phyloP scores from a whole-genome alignment of 2,329 filamentous ascomycete genomes.

The Diaporthe australafricana region DNA sequence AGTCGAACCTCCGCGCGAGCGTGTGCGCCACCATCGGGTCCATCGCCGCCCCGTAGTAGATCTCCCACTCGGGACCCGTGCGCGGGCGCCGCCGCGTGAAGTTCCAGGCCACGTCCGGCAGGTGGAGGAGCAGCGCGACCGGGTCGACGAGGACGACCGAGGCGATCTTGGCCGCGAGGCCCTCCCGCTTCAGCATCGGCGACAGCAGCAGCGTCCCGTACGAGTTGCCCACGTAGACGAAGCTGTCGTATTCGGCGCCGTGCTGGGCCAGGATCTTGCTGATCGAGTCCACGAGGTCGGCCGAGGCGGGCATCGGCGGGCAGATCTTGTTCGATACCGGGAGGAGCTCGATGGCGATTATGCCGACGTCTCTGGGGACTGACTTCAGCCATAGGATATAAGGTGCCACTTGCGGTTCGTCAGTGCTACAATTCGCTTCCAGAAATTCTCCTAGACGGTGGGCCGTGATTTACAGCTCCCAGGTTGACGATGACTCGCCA shows the following conservation, averaged over 20 bases:
- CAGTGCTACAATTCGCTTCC: constrained; percentile 47
- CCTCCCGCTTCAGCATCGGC: constrained; percentile 66
- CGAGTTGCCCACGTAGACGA: constrained; percentile 71
- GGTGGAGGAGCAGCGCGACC: constrained; percentile 74
- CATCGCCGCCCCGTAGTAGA: constrained; percentile 77
- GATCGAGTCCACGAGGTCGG: constrained; percentile 67
- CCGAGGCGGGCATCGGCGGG: constrained; percentile 57
- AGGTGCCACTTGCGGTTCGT: constrained; percentile 61
- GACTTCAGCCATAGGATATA: constrained; percentile 64
- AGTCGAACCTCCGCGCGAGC: constrained; percentile 50
- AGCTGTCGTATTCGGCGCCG: constrained; percentile 59
- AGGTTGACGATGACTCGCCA: too few species aligned
- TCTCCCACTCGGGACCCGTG: constrained; percentile 73
- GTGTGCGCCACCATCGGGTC: constrained; percentile 75
- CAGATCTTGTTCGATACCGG: constrained; percentile 72
- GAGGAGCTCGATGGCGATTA: constrained; percentile 75
- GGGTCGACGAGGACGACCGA: constrained; percentile 66
- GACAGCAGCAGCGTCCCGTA: constrained; percentile 74
- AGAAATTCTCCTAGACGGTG: background rate
- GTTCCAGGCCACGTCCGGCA: constrained; percentile 78
- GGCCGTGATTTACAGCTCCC: too few species aligned
- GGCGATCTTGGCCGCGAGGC: constrained; percentile 61
- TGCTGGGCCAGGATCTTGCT: constrained; percentile 67
- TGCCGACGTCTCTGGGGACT: constrained; percentile 60
- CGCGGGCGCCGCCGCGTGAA: constrained; percentile 67